A percentile compares a stretch with the other conserved stretches of the same genome.
These are phyloP conservation scores for Pythium grandisporangium DNA, from an alignment of 352 stramenopile species.

Conservation along the genomic window DNA sequence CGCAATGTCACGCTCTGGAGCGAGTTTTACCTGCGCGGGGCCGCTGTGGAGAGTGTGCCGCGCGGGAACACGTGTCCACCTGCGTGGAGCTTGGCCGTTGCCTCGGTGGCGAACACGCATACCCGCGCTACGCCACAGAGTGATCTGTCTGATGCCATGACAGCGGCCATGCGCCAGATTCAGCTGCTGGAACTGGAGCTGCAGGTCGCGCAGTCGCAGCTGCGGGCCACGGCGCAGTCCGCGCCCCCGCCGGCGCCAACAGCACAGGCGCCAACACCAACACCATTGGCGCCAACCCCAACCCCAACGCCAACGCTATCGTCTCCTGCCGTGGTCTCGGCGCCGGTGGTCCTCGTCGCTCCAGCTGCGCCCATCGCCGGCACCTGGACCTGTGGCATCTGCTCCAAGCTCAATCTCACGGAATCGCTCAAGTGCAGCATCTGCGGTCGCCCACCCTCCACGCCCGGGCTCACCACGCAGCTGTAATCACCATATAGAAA, in stretches of 20 bases:
- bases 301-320: not conserved
- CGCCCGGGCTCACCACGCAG: constrained; percentile 9
- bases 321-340: not conserved
- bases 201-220: not conserved
- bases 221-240: not conserved
- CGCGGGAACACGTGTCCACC: constrained; percentile 37
- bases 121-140: constrained; percentile 21
- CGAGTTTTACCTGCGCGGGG: constrained; percentile 67
- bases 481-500: constrained; percentile 6
- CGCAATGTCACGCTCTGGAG: constrained; percentile 74
- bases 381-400: constrained; percentile 63
- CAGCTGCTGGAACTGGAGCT: constrained; percentile 47
- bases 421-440: constrained; percentile 51
- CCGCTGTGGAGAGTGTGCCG: constrained; percentile 28
- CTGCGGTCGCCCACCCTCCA: constrained; percentile 47
- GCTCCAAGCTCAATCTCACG: constrained; percentile 50
- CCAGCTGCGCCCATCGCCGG: constrained; percentile 1
- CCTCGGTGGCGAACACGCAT: constrained; percentile 5
- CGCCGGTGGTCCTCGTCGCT: not conserved
- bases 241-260: constrained; percentile 1
- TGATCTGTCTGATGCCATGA: constrained; percentile 53
- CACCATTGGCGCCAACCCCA: not conserved
- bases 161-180: constrained; percentile 35
- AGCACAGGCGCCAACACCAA: not conserved
- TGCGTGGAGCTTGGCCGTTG: constrained; percentile 27